phyloP scores from a whole-genome alignment of 345 rosid genomes.

The Excoecaria cochinchinensis region DNA sequence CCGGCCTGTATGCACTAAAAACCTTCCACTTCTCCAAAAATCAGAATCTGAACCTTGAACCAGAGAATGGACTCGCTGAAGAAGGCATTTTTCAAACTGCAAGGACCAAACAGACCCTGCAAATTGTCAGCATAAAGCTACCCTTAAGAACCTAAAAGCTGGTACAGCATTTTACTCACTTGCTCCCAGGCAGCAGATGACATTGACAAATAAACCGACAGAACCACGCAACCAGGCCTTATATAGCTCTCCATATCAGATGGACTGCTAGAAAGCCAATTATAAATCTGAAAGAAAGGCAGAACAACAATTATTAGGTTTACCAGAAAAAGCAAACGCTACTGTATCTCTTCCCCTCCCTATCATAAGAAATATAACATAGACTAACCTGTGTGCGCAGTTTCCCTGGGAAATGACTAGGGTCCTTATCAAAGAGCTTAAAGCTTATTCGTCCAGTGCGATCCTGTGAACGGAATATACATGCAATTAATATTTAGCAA shows the following conservation, averaged over 20 bases:
- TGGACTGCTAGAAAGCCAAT: constrained; percentile 89
- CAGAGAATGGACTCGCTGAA: constrained; percentile 48
- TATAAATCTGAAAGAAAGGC: constrained; percentile 56
- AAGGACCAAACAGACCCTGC: constrained; percentile 27
- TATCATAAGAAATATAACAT: background rate
- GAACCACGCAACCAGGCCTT: constrained; percentile 90
- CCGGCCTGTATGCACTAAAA: constrained; percentile 62
- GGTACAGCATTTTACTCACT: constrained; percentile 48
- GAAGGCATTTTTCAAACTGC: constrained; percentile 71
- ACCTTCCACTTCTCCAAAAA: constrained; percentile 74
- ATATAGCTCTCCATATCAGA: constrained; percentile 96
- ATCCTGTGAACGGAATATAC: constrained; percentile 43
- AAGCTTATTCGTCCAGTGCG: constrained; percentile 69
- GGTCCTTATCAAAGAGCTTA: constrained; percentile 75
- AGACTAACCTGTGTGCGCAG: constrained; percentile 57
- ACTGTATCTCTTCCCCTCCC: background rate
- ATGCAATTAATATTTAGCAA: background rate
- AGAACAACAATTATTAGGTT: constrained; percentile 13
- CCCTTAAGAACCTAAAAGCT: background rate
- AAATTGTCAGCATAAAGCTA: constrained; percentile 31
- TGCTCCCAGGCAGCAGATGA: constrained; percentile 62
- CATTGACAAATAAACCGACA: constrained; percentile 80
- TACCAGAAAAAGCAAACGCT: constrained; percentile 2
- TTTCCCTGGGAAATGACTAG: constrained; percentile 73
- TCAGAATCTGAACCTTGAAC: constrained; percentile 53